These are phyloP conservation scores for Saccharomycopsis fibuligera DNA, from an alignment of 805 yeast species.

Conservation along the genomic window DNA sequence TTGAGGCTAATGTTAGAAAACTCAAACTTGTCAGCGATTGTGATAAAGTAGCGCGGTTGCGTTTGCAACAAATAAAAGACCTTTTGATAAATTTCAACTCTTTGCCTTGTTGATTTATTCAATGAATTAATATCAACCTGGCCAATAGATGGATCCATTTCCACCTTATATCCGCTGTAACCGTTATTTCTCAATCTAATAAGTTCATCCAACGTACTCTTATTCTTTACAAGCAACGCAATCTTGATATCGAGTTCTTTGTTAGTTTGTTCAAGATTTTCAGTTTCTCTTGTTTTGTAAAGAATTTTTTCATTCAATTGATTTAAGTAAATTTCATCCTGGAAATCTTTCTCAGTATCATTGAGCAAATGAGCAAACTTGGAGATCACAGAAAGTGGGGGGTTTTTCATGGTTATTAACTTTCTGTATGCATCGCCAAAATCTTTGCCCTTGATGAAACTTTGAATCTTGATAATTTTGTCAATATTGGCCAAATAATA, in stretches of 20 bases:
- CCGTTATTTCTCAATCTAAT: constrained; percentile 35
- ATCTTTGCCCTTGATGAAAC: constrained; percentile 58
- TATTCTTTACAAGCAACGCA: constrained; percentile 70
- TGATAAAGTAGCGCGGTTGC: constrained; percentile 64
- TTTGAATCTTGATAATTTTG: constrained; percentile 66
- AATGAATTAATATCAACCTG: constrained; percentile 24
- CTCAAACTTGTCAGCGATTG: constrained; percentile 28
- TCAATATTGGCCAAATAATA: constrained; percentile 51
- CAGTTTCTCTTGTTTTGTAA: constrained; percentile 61
- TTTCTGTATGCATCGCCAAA: constrained; percentile 70
- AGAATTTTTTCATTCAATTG: constrained; percentile 61
- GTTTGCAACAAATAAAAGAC: constrained; percentile 80
- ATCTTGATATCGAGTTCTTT: constrained; percentile 74
- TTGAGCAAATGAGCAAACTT: constrained; percentile 72
- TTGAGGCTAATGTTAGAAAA: constrained; percentile 25
- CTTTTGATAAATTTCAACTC: constrained; percentile 67
- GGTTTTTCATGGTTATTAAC: constrained; percentile 62
- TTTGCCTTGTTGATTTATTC: constrained; percentile 32
- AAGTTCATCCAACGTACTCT: constrained; percentile 70
- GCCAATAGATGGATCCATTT: constrained; percentile 8
- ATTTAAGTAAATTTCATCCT: constrained; percentile 65
- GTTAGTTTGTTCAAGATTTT: constrained; percentile 64
- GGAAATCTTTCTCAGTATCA: constrained; percentile 70
- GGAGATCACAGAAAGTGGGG: constrained; percentile 70
- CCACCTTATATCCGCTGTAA: constrained; percentile 18